phyloP scores from a whole-genome alignment of 345 rosid genomes.

The Rubroshorea leprosula region DNA sequence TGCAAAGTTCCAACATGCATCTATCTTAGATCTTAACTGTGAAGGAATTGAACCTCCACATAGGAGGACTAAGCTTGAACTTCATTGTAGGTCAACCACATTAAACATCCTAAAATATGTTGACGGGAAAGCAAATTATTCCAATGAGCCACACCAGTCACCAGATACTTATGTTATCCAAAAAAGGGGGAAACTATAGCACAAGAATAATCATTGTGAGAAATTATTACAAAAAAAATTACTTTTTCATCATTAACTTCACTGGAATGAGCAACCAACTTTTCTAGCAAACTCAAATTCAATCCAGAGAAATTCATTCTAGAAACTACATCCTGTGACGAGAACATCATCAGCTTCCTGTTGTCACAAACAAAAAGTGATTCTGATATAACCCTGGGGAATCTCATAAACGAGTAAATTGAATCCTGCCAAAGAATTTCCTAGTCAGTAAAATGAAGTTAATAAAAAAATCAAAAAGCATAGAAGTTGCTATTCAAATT shows the following conservation, averaged over 20 bases:
- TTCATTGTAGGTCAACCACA: background rate
- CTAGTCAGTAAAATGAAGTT: constrained; percentile 16
- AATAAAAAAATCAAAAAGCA: constrained; percentile 2
- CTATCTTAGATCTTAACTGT: background rate
- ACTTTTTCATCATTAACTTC: constrained; percentile 37
- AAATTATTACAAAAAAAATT: constrained; percentile 18
- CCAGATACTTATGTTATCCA: no score
- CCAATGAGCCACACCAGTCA: no score
- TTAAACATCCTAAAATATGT: background rate
- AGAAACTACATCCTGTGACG: constrained; percentile 31
- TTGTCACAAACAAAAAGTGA: constrained; percentile 24
- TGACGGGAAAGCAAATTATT: background rate
- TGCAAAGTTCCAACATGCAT: background rate
- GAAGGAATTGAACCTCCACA: background rate
- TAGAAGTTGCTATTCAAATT: constrained; percentile 7
- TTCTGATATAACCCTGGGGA: constrained; percentile 48
- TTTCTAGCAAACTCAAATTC: constrained; percentile 54
- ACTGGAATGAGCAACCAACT: constrained; percentile 46
- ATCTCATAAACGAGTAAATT: constrained; percentile 67
- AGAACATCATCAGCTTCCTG: constrained; percentile 27
- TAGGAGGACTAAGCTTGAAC: background rate
- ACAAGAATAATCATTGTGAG: background rate
- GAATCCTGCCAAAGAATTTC: constrained; percentile 51
- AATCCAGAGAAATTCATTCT: constrained; percentile 35
- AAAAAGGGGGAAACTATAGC: no score